A percentile compares a stretch with the other conserved stretches of the same genome.
Evolutionary conservation across 768 basidiomycete genomes (phyloP).

Genomic region (Pleurotus tuber-regium): DNA sequence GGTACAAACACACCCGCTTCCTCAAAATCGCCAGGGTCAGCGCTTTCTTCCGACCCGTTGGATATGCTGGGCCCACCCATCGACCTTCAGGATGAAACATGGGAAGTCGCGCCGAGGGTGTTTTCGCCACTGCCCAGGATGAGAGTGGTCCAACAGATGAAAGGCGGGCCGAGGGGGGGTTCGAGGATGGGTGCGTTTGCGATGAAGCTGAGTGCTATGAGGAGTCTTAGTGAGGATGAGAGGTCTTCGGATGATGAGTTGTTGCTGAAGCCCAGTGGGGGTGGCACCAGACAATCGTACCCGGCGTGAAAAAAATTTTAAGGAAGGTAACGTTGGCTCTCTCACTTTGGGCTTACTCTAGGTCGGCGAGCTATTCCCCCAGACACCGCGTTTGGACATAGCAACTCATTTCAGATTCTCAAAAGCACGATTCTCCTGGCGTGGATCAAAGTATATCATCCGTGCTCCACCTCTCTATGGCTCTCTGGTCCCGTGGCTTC

Average conservation of each 20-base stretch:
- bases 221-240: neutral
- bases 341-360: no score
- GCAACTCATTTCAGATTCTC: no score
- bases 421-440: no score
- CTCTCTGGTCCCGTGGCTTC: no score
- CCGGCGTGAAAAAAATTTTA: neutral
- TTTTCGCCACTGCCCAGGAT: slow-evolving; percentile 2
- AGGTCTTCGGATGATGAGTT: slow-evolving; percentile 5
- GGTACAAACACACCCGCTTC: no score
- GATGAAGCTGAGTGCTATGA: slow-evolving; percentile 2
- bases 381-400: no score
- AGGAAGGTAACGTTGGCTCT: no score
- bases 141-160: neutral
- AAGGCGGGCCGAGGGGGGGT: slow-evolving; percentile 2
- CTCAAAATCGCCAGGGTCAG: neutral
- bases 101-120: slow-evolving; percentile 8
- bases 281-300: neutral
- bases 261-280: neutral
- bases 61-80: slow-evolving; percentile 4
- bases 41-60: neutral
- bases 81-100: neutral
- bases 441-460: no score
- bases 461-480: no score
- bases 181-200: slow-evolving; percentile 3
- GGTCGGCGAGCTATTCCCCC: no score